Conservation (phyloP, 495 filamentous ascomycete species). For the Chaetomium tenue region DNA sequence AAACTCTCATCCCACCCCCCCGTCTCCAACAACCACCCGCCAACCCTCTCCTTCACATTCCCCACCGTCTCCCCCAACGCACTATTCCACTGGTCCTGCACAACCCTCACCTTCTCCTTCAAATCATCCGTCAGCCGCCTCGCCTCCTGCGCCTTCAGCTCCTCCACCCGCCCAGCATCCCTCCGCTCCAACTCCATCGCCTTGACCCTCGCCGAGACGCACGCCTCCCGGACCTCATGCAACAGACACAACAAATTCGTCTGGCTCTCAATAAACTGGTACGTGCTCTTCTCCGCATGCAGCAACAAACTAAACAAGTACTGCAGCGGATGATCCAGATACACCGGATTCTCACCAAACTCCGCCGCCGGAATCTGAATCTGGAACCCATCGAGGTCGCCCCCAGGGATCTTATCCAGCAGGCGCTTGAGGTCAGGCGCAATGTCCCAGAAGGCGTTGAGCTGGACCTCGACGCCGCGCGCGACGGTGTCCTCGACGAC, state of each 20-base stretch:
- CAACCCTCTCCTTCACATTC: conserved; percentile 56
- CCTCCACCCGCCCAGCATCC: conserved; percentile 57
- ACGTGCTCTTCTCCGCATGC: conserved; percentile 85
- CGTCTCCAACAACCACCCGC: conserved; percentile 61
- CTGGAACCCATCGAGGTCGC: conserved; percentile 45
- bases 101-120: conserved; percentile 83
- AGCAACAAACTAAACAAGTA: conserved; percentile 81
- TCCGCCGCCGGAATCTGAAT: conserved; percentile 74
- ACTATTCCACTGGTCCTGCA: conserved; percentile 79
- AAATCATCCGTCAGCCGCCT: conserved; percentile 73
- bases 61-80: conserved; percentile 52
- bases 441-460: conserved; percentile 96
- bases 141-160: conserved; percentile 63
- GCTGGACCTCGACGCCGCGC: conserved; percentile 84
- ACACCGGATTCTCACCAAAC: conserved; percentile 80
- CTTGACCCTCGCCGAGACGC: conserved; percentile 60
- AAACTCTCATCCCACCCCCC: conserved; percentile 73
- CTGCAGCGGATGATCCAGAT: conserved; percentile 74
- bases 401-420: conserved; percentile 69
- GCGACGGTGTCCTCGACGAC: conserved; percentile 83
- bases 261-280: conserved; percentile 95
- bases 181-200: conserved; percentile 56
- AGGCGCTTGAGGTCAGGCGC: conserved; percentile 75
- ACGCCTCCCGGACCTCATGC: conserved; percentile 85
- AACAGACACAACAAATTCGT: conserved; percentile 88